Conservation (phyloP, 2,329 filamentous ascomycete species). For the Corynespora cassiicola region DNA sequence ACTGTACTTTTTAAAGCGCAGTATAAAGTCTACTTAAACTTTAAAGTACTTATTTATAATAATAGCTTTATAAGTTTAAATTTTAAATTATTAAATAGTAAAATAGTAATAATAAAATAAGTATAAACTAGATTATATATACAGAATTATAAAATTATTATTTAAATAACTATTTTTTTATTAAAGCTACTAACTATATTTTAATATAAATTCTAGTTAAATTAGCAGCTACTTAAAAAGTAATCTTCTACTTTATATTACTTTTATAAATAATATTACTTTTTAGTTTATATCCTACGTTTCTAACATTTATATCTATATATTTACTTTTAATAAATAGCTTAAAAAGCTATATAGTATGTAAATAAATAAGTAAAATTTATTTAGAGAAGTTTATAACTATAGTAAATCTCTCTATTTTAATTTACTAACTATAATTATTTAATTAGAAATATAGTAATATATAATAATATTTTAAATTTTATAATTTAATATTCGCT, state of each 20-base stretch:
- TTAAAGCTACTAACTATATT: too few species aligned
- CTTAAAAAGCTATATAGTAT: slow-evolving; percentile 43
- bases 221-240: too few species aligned
- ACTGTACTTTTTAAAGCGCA: slow-evolving; percentile 32
- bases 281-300: neutral
- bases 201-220: too few species aligned
- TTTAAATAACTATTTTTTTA: too few species aligned
- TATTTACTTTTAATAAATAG: slow-evolving; percentile 31
- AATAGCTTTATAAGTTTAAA: slow-evolving; percentile 7
- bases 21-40: neutral
- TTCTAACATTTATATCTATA: slow-evolving; percentile 3
- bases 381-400: slow-evolving; percentile 35
- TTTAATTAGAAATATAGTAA: slow-evolving; percentile 7
- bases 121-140: too few species aligned
- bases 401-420: neutral
- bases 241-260: slow-evolving; percentile 16
- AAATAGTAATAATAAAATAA: neutral
- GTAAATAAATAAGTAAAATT: slow-evolving; percentile 50
- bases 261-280: slow-evolving; percentile 7
- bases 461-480: slow-evolving; percentile 2
- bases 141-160: too few species aligned
- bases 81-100: slow-evolving; percentile 7
- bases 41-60: slow-evolving; percentile 2
- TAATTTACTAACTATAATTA: slow-evolving; percentile 10
- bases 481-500: slow-evolving; percentile 6